Conservation (phyloP, 192 early-diverging fungal species). For the Rhizophagus sp. region DNA sequence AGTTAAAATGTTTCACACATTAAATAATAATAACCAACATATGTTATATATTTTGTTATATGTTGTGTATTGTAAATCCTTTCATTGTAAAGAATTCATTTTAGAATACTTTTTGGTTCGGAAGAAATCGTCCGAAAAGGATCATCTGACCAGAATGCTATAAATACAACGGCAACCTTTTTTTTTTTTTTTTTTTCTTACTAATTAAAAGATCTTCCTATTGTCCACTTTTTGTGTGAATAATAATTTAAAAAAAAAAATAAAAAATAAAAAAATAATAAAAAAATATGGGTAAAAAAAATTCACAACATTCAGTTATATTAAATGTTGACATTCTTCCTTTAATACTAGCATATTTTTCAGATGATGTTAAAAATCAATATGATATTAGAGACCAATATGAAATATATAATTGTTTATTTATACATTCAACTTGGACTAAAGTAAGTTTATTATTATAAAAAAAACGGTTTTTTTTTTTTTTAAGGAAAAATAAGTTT, state of each 20-base stretch:
- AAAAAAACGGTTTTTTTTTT: too few relatives aligned
- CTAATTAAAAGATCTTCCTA: background rate
- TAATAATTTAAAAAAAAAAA: background rate
- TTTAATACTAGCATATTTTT: background rate
- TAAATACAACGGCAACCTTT: background rate
- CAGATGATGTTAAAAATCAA: background rate
- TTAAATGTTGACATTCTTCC: background rate
- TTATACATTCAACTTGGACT: background rate
- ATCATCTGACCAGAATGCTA: background rate
- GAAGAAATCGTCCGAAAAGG: background rate
- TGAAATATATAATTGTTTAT: background rate
- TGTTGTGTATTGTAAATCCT: background rate
- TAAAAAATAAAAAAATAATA: background rate
- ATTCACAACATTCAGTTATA: background rate
- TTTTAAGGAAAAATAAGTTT: too few relatives aligned
- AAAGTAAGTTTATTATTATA: background rate
- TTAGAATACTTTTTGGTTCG: background rate
- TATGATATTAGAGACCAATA: background rate
- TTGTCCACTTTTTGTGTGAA: background rate
- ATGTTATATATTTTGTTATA: background rate
- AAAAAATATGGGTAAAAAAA: too few relatives aligned
- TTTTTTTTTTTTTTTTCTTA: too few relatives aligned
- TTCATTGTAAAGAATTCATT: background rate
- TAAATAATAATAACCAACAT: too few relatives aligned
- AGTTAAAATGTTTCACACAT: background rate